These are phyloP conservation scores for Cupressus sempervirens DNA, from an alignment of 75 land plant species.

Conservation along the genomic window DNA sequence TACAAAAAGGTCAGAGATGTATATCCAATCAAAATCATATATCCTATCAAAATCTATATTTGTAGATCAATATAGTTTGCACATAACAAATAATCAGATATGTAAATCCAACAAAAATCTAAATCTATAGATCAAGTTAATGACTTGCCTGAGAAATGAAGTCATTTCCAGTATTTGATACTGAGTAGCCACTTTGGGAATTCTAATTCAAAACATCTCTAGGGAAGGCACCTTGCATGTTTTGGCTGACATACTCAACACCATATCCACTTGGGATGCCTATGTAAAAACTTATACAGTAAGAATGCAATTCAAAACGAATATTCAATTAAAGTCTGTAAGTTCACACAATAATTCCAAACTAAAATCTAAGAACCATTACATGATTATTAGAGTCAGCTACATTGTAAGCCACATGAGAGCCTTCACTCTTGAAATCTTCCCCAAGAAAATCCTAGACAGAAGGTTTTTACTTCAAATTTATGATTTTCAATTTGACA, in stretches of 20 bases:
- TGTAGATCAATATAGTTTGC: no score
- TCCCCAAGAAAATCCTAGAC: constrained; percentile 88
- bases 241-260: constrained; percentile 85
- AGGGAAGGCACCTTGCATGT: constrained; percentile 65
- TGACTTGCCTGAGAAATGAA: constrained; percentile 81
- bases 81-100: not conserved
- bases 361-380: not conserved
- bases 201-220: constrained; percentile 84
- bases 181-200: constrained; percentile 78
- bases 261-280: constrained; percentile 68
- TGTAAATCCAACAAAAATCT: not conserved
- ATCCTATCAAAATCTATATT: no score
- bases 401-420: constrained; percentile 88
- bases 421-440: constrained; percentile 98
- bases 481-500: not conserved
- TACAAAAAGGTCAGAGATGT: no score
- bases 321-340: not conserved
- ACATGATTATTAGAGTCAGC: constrained; percentile 91
- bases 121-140: not conserved
- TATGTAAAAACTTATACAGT: not conserved
- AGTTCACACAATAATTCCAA: not conserved
- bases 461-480: not conserved
- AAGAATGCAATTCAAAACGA: not conserved
- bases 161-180: constrained; percentile 67
- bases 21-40: no score